These are phyloP conservation scores for Saraca asoca DNA, from an alignment of 331 rosid genomes.

Conservation along the genomic window DNA sequence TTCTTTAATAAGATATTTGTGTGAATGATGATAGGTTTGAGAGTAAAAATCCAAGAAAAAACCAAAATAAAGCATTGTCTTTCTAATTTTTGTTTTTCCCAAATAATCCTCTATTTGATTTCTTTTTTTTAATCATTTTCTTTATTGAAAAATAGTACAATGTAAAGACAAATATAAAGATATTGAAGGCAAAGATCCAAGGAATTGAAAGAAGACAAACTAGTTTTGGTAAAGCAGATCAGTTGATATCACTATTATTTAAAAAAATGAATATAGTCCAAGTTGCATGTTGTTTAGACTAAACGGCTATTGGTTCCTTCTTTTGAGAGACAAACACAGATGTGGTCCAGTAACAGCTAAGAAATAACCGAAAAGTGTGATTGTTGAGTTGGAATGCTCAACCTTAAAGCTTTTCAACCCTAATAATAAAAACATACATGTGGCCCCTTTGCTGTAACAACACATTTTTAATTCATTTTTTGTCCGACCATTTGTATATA, in stretches of 20 bases:
- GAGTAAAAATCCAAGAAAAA: too few relatives aligned
- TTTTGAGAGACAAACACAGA: background rate
- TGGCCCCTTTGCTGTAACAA: background rate
- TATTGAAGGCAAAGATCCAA: too few relatives aligned
- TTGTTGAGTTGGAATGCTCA: conserved; percentile 24
- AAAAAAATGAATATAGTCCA: background rate
- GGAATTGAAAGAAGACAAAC: background rate
- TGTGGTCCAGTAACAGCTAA: conserved; percentile 34
- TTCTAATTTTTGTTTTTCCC: too few relatives aligned
- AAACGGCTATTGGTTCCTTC: background rate
- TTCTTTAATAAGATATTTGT: too few relatives aligned
- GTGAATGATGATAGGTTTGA: too few relatives aligned
- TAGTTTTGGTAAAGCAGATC: background rate
- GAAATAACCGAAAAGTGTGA: background rate
- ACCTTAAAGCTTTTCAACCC: background rate
- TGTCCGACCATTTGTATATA: too few relatives aligned
- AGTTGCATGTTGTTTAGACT: too few relatives aligned
- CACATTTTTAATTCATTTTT: background rate
- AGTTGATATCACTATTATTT: background rate
- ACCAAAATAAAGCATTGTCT: too few relatives aligned
- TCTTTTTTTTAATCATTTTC: too few relatives aligned
- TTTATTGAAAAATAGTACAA: too few relatives aligned
- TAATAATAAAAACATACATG: background rate
- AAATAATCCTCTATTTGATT: too few relatives aligned
- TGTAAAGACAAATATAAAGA: background rate